Conservation (phyloP, 1,284 basidiomycete genomes). For the Cutaneotrichosporon cutaneum region DNA sequence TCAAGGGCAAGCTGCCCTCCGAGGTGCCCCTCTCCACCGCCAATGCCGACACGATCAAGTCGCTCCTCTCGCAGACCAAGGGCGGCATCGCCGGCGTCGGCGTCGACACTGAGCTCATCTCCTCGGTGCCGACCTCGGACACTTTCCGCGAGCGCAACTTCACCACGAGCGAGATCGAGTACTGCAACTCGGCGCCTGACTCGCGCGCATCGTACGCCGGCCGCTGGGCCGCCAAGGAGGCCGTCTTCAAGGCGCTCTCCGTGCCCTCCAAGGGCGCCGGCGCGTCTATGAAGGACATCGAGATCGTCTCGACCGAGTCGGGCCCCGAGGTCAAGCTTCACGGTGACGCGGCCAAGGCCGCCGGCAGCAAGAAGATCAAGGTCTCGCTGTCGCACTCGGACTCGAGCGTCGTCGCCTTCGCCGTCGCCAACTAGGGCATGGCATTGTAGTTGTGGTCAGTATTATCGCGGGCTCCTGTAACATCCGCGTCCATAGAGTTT, state of each 20-base stretch:
- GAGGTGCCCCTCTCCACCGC: conserved; percentile 60
- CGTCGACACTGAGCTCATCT: conserved; percentile 73
- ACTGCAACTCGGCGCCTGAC: conserved; percentile 85
- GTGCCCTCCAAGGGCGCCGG: conserved; percentile 87
- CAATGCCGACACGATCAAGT: conserved; percentile 66
- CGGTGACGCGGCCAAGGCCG: conserved; percentile 77
- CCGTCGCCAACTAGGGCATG: conserved; percentile 45
- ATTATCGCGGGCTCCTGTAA: conserved; percentile 7
- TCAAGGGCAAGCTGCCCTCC: conserved; percentile 65
- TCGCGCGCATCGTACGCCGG: conserved; percentile 88
- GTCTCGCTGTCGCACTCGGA: conserved; percentile 81
- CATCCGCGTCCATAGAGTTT: conserved; percentile 8
- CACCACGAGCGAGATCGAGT: conserved; percentile 79
- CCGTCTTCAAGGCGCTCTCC: conserved; percentile 96
- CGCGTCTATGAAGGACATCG: conserved; percentile 93
- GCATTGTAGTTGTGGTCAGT: conserved; percentile 8
- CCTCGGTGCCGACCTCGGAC: conserved; percentile 85
- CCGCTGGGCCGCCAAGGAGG: conserved; percentile 97
- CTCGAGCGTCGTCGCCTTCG: conserved; percentile 51
- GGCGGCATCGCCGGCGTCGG: conserved; percentile 27
- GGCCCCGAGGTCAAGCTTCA: conserved; percentile 71
- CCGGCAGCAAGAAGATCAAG: conserved; percentile 69
- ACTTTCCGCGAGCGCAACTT: conserved; percentile 91
- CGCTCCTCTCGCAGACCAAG: conserved; percentile 51
- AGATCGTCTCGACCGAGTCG: conserved; percentile 69